Base-by-base conservation (phyloP, 352 stramenopile genomes). In the Aphanomyces cochlioides region DNA sequence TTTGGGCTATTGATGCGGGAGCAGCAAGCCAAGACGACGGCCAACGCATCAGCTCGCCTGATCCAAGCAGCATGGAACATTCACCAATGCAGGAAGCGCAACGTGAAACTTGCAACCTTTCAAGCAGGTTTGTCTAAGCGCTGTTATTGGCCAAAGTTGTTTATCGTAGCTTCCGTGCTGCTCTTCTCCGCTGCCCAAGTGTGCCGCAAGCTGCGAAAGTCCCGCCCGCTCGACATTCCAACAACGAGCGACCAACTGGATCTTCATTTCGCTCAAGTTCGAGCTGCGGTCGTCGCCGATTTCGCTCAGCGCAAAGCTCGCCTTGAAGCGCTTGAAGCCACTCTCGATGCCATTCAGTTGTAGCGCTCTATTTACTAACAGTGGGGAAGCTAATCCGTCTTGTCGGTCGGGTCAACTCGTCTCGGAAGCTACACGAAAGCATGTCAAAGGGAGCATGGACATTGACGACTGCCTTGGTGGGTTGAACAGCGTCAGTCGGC, bases 51-150 rank as follows among this genome's bases (percentile, higher is more conserved):
- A 21, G 80, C 82, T 13, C 71, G 71, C n/a, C 83, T 82, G 5
- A 93, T 93, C 54, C 85, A 93, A 56, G 75, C 74, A 5, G 68
- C 77, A 0, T 93, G 85, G 85, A 73, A 73, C 12, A 73, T 72
- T 54, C 84, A 75, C 36, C 41, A 67, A 38, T 70, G 64, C 36
- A 19, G 54, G 37, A 37, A 28, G 15, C 45, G 47, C 47, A 3
- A 34, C 7, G 28, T 15, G 0, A 21, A 37, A 7, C 45, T 36
- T 40, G 7, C 37, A 15, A 37, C 39, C 15, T 41, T 12, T 21
- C n/a, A 70, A 43, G 64, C 64, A 43, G 64, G 64, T 70, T 43
- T 1, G 7, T 10, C 38, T 3, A 7, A 67, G 15, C 39, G 2
- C 21, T 36, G 3, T 63, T 61, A 17, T 61, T 48, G 1, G 21